Conservation (phyloP, 345 rosid species). For the Aquilaria yunnanensis region DNA sequence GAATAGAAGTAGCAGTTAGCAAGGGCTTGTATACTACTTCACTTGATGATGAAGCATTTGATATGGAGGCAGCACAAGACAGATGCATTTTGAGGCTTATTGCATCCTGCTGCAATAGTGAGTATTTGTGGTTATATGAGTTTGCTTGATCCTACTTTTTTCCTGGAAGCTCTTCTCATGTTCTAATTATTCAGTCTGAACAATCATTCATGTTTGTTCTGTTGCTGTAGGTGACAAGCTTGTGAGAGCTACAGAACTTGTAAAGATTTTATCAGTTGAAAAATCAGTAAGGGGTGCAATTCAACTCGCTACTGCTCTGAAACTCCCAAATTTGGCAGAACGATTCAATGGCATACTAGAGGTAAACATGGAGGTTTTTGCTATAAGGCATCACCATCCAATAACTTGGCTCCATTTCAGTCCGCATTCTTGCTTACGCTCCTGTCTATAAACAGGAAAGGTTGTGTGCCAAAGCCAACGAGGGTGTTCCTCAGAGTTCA, state of each 20-base stretch:
- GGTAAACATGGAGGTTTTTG: slow-evolving; percentile 26
- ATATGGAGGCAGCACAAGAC: slow-evolving; percentile 78
- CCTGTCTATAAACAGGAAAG: slow-evolving; percentile 50
- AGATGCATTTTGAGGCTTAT: slow-evolving; percentile 83
- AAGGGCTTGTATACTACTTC: slow-evolving; percentile 46
- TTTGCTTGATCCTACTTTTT: not conserved
- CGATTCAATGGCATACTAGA: slow-evolving; percentile 76
- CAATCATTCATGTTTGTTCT: not conserved
- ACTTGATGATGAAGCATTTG: slow-evolving; percentile 82
- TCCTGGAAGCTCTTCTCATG: not conserved
- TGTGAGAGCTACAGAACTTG: slow-evolving; percentile 72
- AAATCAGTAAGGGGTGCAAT: slow-evolving; percentile 89
- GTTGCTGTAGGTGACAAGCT: slow-evolving; percentile 70
- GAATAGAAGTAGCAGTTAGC: slow-evolving; percentile 45
- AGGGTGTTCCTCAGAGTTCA: slow-evolving; percentile 9
- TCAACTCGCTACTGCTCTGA: slow-evolving; percentile 79
- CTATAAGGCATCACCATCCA: not conserved
- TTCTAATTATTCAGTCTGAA: not conserved
- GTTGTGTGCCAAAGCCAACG: slow-evolving; percentile 48
- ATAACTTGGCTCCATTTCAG: not conserved
- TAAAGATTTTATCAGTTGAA: slow-evolving; percentile 61
- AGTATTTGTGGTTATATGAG: slow-evolving; percentile 22
- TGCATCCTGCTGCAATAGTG: slow-evolving; percentile 89
- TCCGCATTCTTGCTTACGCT: slow-evolving; percentile 4
- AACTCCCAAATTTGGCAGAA: slow-evolving; percentile 90